Evolutionary conservation across 208 protist species (phyloP), one percentile per base, ranked within the genome.

Genomic region (Leishmania tarentolae): DNA sequence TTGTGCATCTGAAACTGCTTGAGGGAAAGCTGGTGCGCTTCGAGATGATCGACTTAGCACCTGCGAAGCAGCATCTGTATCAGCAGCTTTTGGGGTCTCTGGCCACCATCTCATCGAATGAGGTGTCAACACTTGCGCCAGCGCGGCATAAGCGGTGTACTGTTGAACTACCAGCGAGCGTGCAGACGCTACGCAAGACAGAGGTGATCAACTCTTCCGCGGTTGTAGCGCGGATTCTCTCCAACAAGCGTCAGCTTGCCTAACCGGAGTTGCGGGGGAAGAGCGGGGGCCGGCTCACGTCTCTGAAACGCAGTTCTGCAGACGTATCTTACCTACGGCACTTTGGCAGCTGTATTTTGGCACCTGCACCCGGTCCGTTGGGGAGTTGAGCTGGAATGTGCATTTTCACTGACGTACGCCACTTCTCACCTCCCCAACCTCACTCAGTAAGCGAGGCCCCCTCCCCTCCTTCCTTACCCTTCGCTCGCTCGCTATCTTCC

Each of bases 11-110:
- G 42, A 83, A 88, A 57, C 79, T 94, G 72, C 47, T 96, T 24
- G 89, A 96, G 40, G 94, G 94, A 46, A 97, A 96, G 83, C 84
- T 96, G n/a, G 94, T 96, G 61, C 90, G 94, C 42, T 97, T 94
- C 72, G 94, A 97, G 84, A 90, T 89, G 52, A 68, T 93, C n/a
- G 79, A 88, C 66, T 83, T 85, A 6, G 72, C 82, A 19, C 28
- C 57, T 17, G 47, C 28, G 66, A 82, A 82, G 61, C 77, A 53
- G 75, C 73, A 47, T 44, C 72, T 79, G 8, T 52, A 83, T 47
- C 78, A 83, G 78, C 50, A 57, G 68, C 70, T 86, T 57, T 17
- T 86, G 15, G 65, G 63, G 61, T 72, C 77, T 17, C 74, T 76
- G 37, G 47, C 76, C n/a, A 79, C 56, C 11, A 59, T 70, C 28